Evolutionary conservation across 176 grass and related monocot genomes (phyloP).

Genomic region (Echinochloa phyllopogon): DNA sequence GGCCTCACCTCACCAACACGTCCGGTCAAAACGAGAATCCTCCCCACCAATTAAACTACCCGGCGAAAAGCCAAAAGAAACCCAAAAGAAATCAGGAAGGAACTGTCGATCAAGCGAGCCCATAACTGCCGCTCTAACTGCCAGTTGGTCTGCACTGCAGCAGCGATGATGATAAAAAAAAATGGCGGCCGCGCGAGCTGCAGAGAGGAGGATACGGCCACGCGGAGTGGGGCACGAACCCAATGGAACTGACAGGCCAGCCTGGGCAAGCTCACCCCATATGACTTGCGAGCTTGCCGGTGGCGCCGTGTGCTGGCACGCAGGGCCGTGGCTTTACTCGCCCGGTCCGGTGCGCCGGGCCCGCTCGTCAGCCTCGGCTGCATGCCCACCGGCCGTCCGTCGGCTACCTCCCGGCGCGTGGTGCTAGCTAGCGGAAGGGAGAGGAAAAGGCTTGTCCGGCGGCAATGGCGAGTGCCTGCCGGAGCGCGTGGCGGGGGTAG

Average conservation of each 20-base stretch:
- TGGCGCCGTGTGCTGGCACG: not conserved
- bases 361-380: not conserved
- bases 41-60: not conserved
- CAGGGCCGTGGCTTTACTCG: not conserved
- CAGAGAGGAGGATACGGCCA: not conserved
- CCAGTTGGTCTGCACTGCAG: slow-evolving; percentile 20
- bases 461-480: slow-evolving; percentile 15
- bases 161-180: not conserved
- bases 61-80: not conserved
- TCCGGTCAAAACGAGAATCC: not conserved
- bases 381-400: not conserved
- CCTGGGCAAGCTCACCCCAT: slow-evolving; percentile 44
- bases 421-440: not conserved
- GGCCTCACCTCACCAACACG: not conserved
- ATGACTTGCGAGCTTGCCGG: not conserved
- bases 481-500: not conserved
- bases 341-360: not conserved
- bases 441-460: not conserved
- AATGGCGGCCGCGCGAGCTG: not conserved
- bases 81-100: not conserved
- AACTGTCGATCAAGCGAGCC: not conserved
- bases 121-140: slow-evolving; percentile 37
- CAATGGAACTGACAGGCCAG: slow-evolving; percentile 50
- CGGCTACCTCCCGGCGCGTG: not conserved
- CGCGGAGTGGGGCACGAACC: slow-evolving; percentile 26